Evolutionary conservation across 2,329 filamentous ascomycete genomes (phyloP), one percentile per base, ranked within the genome.

Genomic region (Alternaria consortialis): DNA sequence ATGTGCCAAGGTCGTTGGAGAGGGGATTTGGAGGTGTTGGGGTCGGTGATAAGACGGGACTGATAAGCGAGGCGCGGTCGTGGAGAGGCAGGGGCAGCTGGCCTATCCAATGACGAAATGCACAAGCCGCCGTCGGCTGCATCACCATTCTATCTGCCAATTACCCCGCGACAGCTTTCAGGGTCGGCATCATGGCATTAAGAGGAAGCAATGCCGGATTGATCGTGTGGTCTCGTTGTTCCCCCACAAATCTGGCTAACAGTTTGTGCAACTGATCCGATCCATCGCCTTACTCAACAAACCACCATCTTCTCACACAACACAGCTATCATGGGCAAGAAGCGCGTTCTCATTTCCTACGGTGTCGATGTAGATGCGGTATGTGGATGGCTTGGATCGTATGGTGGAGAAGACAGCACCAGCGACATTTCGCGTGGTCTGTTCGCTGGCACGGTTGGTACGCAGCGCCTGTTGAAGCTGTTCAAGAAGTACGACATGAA

Each of bases 401-500:
- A 93, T 68, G 89, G 89, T 11, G 90, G 91, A 42, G 85, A 92
- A 74, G 90, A 93, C 71, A 89, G 85, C 23, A 87, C 86, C 2
- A 90, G 84, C 70, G 90, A 93, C 68, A 92, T 93, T 64, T 89
- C 86, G 71, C 83, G 90, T 81, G 89, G 85, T 59, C 78, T 91
- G 32, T 93, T 87, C 67, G 90, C 91, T 2, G 90, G 90, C 15
- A 91, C 89, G 0, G 80, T 90, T 36, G 90, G 91, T 40, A 87
- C 87, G 0, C 83, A 85, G 13, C 86, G 90, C 1, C 81, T 93
- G 1, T 83, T 93, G 27, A 91, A 90, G 69, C 78, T 93, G 3
- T 90, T 92, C 71, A 84, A 87, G 17, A 91, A 91, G 72, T 89
- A 92, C 79, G 84, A 87, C 65, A 91, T 92, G 77, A 91, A 89